Evolutionary conservation across 768 basidiomycete species (phyloP).

Genomic region (Termitomyces sp.): DNA sequence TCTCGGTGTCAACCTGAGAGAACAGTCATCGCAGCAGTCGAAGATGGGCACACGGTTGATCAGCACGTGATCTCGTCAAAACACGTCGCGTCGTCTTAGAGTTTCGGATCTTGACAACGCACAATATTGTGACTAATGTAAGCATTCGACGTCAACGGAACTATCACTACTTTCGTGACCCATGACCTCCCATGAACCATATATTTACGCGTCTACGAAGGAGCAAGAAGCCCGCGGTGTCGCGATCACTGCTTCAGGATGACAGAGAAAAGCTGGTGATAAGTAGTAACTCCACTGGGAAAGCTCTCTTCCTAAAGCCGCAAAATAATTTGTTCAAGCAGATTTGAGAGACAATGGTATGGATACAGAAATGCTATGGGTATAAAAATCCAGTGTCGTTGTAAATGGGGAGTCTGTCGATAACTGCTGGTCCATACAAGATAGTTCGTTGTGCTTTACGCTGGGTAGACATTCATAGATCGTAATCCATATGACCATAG

Average conservation of each 20-base stretch:
- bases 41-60: not conserved
- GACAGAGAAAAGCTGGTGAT: not conserved
- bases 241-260: not conserved
- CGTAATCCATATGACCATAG: not conserved
- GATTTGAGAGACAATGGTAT: not conserved
- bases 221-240: no score
- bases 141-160: not conserved
- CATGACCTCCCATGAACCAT: no score
- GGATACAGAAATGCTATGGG: constrained; percentile 1
- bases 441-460: not conserved
- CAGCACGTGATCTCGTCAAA: not conserved
- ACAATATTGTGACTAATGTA: not conserved
- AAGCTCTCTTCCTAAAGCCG: not conserved
- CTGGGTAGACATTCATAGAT: not conserved
- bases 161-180: not conserved
- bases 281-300: not conserved
- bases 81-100: not conserved
- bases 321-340: not conserved
- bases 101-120: not conserved
- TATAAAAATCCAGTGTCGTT: not conserved
- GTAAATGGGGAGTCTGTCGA: not conserved
- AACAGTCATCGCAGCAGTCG: not conserved
- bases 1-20: not conserved
- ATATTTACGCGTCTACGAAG: not conserved
- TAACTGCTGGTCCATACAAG: not conserved